Base-by-base conservation (phyloP, 1,284 basidiomycete genomes). In the Chiua sp. region DNA sequence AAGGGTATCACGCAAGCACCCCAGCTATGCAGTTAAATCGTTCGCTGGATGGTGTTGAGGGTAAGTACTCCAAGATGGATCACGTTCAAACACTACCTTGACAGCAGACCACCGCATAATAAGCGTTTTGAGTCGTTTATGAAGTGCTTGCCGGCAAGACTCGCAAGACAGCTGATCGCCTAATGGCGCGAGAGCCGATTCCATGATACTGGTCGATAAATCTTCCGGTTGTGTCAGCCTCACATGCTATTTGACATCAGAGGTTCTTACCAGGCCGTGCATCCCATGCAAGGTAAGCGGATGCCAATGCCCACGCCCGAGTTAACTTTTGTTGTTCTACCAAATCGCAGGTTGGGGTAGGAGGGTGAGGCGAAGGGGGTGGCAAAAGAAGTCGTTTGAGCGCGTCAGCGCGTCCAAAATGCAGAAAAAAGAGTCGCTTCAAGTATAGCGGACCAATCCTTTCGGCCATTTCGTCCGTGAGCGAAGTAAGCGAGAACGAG, bases 71-170 rank as follows among this genome's bases (percentile, higher is more conserved):
- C 20, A 15, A 42, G 30, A 39, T 11, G 4, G 11, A n/a, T 20
- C 20, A n/a, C 11, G 10, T 4, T 16, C 10, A 55, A 56, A 15
- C 35, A 73, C 44, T 65, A 90, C 90, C 79, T 90, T 92, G 50
- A 93, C 87, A 42, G 87, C 78, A 11, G 91, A 88, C 91, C 91
- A 93, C 68, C 92, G 88, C 23, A 87, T 75, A 48, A 91, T 77
- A 47, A 93, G 78, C 59, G 82, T 82, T 72, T 86, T 87, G 55
- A 92, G 83, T 33, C 91, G 83, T 47, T 89, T 86, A 55, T 80
- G 76, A 23, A 93, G 79, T 3, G 82, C 76, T 55, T 76, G 69
- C 64, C 83, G 83, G 71, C 91, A 93, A 32, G 85, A 78, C 28
- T 87, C 82, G 66, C 87, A 89, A 26, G 78, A 75, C 16, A 89